These are phyloP conservation scores for Cercospora zeae-maydis DNA, from an alignment of 2,329 filamentous ascomycete genomes.

Conservation along the genomic window DNA sequence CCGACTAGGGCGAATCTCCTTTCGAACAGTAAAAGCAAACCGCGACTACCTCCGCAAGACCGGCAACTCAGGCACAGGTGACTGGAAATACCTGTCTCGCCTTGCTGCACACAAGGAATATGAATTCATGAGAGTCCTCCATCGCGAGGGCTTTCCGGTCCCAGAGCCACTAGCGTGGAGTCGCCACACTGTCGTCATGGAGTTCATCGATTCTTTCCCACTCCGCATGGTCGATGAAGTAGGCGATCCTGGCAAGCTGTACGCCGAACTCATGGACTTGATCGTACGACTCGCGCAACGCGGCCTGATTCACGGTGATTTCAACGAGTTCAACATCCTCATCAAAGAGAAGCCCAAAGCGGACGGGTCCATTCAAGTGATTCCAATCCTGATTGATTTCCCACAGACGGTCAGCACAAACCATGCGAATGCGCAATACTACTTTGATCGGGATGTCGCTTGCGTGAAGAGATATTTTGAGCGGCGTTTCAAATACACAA, in stretches of 20 bases:
- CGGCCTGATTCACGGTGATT: conserved; percentile 94
- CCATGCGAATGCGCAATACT: conserved; percentile 89
- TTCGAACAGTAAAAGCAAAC: conserved; percentile 93
- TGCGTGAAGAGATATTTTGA: conserved; percentile 95
- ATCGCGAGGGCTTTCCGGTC: conserved; percentile 81
- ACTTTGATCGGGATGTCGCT: conserved; percentile 92
- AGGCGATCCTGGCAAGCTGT: conserved; percentile 78
- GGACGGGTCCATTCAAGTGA: conserved; percentile 51
- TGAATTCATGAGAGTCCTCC: conserved; percentile 85
- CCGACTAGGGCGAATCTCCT: conserved; percentile 89
- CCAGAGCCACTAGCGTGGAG: conserved; percentile 85
- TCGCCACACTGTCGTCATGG: conserved; percentile 95
- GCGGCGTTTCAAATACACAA: conserved; percentile 80
- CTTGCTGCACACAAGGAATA: conserved; percentile 92
- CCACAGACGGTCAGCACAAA: conserved; percentile 97
- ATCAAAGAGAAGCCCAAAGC: conserved; percentile 63
- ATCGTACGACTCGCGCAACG: conserved; percentile 79
- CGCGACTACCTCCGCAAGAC: conserved; percentile 88
- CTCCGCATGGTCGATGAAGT: conserved; percentile 83
- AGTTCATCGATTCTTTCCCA: conserved; percentile 85
- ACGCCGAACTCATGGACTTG: conserved; percentile 83
- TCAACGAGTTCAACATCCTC: conserved; percentile 98
- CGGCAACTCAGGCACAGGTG: conserved; percentile 56
- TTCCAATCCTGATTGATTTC: conserved; percentile 91
- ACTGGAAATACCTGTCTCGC: conserved; percentile 97